Base-by-base conservation (phyloP, 2,329 filamentous ascomycete species). In the Aspergillus latus region DNA sequence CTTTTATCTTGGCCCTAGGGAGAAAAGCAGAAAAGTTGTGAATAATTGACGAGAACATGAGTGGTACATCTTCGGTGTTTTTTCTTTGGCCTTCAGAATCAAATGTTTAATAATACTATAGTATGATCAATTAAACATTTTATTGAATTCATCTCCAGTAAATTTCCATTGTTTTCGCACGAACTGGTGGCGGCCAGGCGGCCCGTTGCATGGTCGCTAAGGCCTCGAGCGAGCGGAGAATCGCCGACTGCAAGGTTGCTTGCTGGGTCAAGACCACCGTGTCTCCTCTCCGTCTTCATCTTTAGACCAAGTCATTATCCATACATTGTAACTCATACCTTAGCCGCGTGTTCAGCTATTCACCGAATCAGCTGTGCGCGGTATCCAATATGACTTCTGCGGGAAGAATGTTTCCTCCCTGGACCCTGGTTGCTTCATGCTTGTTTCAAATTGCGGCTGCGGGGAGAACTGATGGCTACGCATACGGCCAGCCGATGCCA, bases 401-500 rank as follows among this genome's bases (percentile, higher is more conserved):
- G 30, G 44, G 52, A 34, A 39, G 29, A 53, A 42, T 8, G 30
- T 43, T 49, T 16, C 44, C 48, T 45, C 46, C 34, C 28, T 62
- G 60, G 56, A 59, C 59, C 42, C 56, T 66, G 34, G 45, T 64
- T 30, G 52, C 54, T 29, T 61, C 52, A 39, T 50, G 61, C 15
- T 51, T 67, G 52, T 62, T 57, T 58, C 65, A 62, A 49, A 54
- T 55, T 39, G 61, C 58, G 21, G 62, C 63, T 16, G 62, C 64
- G 59, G 69, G 64, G 59, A 65, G 62, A 54, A 54, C 61, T 50
- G 54, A 66, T 44, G 73, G 72, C 46, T 78, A 78, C 62, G 68
- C 59, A 45, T 66, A 87, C 67, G 85, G 85, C 64, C 86, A 87
- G 11, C 73, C 82, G 9, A 87, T 91, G 59, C 80, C 81, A 37